Base-by-base conservation (phyloP, 176 grass and related monocot species). In the Cymbopogon citratus region DNA sequence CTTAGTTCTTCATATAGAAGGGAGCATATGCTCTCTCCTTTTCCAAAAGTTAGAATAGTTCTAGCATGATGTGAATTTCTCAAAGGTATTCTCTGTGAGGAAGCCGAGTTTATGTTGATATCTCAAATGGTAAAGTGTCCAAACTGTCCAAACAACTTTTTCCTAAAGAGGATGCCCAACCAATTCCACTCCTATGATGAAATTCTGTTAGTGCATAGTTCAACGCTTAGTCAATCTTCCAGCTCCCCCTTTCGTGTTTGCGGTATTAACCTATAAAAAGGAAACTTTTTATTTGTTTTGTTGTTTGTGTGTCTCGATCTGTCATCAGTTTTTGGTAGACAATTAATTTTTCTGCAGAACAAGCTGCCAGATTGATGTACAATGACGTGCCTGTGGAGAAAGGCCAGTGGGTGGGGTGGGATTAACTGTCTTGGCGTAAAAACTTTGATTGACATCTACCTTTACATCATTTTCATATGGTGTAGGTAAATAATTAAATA, bases 41-140 rank as follows among this genome's bases (percentile, higher is more conserved):
- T 49, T 80, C 60, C 28, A 85, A 69, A 81, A 81, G 71, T n/a
- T 25, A 81, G 71, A 85, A 63, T 43, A 71, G 14, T 65, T 81
- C 26, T 64, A 89, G 59, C 13, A 29, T 16, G 25, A 44, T 1
- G 2, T 7, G 75, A 56, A 63, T 71, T 48, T 48, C 41, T 77
- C 13, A 2, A 70, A 76, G 15, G 10, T 57, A 29, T 73, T 59
- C 26, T 52, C 76, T 82, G 39, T 7, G 3, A 71, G 64, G 28
- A 38, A 81, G 62, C 14, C 11, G 35, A 78, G 18, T 77, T 78
- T 64, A 14, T 74, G 48, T 41, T 67, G 36, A 78, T n/a, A 74
- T 74, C 36, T 45, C 45, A 79, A 12, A 40, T 56, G 74, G 74
- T 74, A 57, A 40, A 57, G 26, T 45, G 14, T 59, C 12, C 4